Evolutionary conservation across 345 rosid genomes (phyloP).

Genomic region (Orychophragmus violaceus): DNA sequence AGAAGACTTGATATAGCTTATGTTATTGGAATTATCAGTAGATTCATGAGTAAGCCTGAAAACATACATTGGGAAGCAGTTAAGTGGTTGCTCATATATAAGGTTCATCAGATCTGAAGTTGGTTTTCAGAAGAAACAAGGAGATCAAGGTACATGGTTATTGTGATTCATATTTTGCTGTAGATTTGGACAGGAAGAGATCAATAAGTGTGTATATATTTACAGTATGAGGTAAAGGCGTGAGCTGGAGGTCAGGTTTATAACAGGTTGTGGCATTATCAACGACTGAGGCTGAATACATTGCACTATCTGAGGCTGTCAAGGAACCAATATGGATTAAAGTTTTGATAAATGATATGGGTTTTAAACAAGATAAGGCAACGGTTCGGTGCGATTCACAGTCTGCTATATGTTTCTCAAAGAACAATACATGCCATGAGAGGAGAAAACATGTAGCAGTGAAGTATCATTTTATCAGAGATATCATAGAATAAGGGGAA

Average conservation of each 20-base stretch:
- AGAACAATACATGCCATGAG: background rate
- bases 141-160: background rate
- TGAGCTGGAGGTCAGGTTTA: background rate
- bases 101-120: background rate
- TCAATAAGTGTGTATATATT: background rate
- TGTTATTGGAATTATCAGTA: too few species aligned
- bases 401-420: background rate
- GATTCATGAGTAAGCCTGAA: too few species aligned
- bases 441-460: background rate
- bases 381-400: background rate
- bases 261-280: background rate
- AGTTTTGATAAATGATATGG: background rate
- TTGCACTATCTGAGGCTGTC: fast-evolving
- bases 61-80: too few species aligned
- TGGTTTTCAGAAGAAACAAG: background rate
- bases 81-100: background rate
- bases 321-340: background rate
- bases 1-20: too few species aligned
- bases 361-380: background rate
- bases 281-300: background rate
- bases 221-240: background rate
- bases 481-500: background rate
- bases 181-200: background rate
- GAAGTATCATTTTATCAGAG: background rate
- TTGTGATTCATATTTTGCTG: background rate